Evolutionary conservation across 2,329 filamentous ascomycete genomes (phyloP).

Genomic region (Dryadomyces quercivorus): DNA sequence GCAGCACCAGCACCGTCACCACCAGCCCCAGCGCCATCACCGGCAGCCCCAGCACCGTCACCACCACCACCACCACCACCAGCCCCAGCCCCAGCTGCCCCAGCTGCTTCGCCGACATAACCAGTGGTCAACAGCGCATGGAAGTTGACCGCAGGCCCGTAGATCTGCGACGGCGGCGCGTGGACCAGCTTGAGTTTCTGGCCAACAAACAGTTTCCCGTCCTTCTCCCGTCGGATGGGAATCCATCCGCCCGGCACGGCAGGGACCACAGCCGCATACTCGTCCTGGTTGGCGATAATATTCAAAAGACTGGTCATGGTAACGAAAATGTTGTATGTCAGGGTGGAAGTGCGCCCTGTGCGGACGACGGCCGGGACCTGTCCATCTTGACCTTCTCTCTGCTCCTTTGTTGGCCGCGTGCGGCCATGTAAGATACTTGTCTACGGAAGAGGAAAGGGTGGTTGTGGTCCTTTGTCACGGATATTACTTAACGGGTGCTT

Average conservation of each 20-base stretch:
- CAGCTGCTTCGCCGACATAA: not conserved
- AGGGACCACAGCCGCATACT: not conserved
- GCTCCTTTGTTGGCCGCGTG: not conserved
- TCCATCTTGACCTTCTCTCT: not conserved
- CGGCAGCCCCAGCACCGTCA: no score
- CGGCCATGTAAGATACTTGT: not conserved
- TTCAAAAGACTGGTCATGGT: slow-evolving; percentile 9
- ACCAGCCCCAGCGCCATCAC: no score
- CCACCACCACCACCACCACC: no score
- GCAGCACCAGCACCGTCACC: no score
- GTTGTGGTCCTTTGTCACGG: not conserved
- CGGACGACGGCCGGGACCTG: not conserved
- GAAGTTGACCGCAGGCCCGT: not conserved
- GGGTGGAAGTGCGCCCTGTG: not conserved
- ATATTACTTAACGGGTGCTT: not conserved
- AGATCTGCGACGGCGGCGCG: not conserved
- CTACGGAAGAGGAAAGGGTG: not conserved
- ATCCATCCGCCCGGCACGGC: not conserved
- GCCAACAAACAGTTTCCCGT: not conserved
- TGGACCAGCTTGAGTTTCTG: not conserved
- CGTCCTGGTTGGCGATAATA: slow-evolving; percentile 24
- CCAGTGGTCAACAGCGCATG: not conserved
- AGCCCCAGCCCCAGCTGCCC: no score
- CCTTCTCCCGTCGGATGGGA: not conserved
- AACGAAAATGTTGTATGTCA: not conserved